These are phyloP conservation scores for Emergomyces africanus DNA, from an alignment of 2,329 filamentous ascomycete species.

Conservation along the genomic window DNA sequence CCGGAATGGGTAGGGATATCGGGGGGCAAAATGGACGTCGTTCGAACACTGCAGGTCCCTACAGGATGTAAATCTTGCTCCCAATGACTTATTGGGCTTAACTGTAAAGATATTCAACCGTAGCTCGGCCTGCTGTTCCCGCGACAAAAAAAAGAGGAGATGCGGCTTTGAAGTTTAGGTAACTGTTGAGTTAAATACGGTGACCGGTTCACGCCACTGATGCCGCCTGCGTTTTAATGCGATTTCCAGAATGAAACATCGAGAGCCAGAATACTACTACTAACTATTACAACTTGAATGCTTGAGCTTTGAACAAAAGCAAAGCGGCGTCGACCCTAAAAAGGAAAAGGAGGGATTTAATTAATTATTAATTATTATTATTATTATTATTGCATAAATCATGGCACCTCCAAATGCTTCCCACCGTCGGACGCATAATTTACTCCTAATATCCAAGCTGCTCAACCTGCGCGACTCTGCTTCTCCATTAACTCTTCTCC, in stretches of 20 bases:
- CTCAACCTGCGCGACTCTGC: constrained; percentile 65
- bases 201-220: constrained; percentile 10
- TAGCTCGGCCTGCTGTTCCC: background rate
- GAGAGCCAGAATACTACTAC: background rate
- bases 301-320: background rate
- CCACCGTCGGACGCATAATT: constrained; percentile 70
- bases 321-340: background rate
- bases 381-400: constrained; percentile 3
- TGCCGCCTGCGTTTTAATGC: background rate
- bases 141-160: background rate
- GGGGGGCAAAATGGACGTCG: background rate
- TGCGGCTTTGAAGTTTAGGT: background rate
- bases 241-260: background rate
- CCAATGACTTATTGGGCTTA: background rate
- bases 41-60: background rate
- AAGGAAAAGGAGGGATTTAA: background rate
- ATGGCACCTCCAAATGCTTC: constrained; percentile 29
- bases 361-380: too few species aligned
- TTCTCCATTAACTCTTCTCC: constrained; percentile 73
- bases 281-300: too few species aligned
- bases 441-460: constrained; percentile 71
- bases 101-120: background rate
- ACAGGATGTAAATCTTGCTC: background rate
- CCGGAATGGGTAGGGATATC: background rate
- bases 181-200: constrained; percentile 11